Conservation (phyloP, 129 eudicot genomes). For the Helichrysum umbraculigerum region DNA sequence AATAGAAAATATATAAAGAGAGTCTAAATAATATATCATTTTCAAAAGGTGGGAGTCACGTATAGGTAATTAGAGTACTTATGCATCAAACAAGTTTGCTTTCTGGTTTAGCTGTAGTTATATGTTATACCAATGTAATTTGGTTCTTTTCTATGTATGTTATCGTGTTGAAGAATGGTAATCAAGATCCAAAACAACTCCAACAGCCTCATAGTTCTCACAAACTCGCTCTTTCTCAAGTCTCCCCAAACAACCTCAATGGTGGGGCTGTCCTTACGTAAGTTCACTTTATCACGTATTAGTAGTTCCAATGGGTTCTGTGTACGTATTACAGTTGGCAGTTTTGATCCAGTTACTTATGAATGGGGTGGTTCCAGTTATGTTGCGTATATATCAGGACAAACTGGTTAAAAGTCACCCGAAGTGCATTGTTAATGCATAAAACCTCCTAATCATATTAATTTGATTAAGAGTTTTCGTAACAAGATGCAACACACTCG, state of each 20-base stretch:
- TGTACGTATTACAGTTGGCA: neutral
- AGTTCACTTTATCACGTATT: slow-evolving; percentile 24
- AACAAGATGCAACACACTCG: neutral
- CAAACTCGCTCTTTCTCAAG: slow-evolving; percentile 70
- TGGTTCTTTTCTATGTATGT: neutral
- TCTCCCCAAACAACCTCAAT: slow-evolving; percentile 71
- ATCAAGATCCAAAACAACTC: slow-evolving; percentile 64
- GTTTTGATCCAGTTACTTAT: neutral
- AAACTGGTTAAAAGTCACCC: neutral
- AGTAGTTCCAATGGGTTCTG: neutral
- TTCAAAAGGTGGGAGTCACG: neutral
- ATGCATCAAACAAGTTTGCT: neutral
- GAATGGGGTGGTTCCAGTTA: neutral
- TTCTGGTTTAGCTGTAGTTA: neutral
- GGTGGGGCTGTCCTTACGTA: slow-evolving; percentile 80
- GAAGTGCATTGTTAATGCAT: neutral
- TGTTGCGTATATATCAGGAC: neutral
- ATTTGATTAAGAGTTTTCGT: neutral
- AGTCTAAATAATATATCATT: neutral
- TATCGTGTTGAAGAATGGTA: slow-evolving; percentile 38
- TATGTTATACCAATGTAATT: neutral
- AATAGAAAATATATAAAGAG: neutral
- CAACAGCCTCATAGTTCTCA: slow-evolving; percentile 75
- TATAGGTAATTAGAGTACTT: neutral
- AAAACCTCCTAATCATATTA: neutral